These are phyloP conservation scores for Rhizopogon rudus DNA, from an alignment of 768 basidiomycete genomes.

Conservation along the genomic window DNA sequence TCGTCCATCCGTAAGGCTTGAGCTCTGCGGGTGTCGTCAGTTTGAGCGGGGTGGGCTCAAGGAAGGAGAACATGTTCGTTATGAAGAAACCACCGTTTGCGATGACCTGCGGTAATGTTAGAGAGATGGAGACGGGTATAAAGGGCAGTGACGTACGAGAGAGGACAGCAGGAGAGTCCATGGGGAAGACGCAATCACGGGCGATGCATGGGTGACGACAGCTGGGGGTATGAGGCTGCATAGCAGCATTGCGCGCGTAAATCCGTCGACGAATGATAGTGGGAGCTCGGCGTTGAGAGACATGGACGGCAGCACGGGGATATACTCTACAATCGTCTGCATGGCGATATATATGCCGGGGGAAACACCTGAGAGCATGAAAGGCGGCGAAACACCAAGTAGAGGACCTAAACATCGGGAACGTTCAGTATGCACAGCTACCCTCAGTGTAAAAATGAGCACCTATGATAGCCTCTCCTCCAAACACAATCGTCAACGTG, in stretches of 20 bases:
- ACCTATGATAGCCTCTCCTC: constrained; percentile 73
- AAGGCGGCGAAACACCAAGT: constrained; percentile 66
- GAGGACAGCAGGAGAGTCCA: constrained; percentile 75
- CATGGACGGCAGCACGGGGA: constrained; percentile 53
- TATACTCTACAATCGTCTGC: constrained; percentile 56
- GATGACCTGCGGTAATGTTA: constrained; percentile 39
- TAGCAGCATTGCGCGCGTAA: constrained; percentile 73
- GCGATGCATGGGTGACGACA: constrained; percentile 48
- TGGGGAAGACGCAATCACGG: constrained; percentile 57
- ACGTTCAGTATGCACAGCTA: neutral
- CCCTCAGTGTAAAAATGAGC: constrained; percentile 1
- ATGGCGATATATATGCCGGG: constrained; percentile 55
- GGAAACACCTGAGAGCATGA: constrained; percentile 68
- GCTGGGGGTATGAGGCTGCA: constrained; percentile 73
- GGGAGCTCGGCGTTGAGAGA: constrained; percentile 62
- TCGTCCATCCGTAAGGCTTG: constrained; percentile 79
- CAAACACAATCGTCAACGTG: constrained; percentile 66
- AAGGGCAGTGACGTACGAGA: constrained; percentile 40
- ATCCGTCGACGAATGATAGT: constrained; percentile 68
- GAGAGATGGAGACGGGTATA: neutral
- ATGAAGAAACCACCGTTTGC: constrained; percentile 84
- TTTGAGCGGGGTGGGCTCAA: constrained; percentile 63
- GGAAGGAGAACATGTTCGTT: constrained; percentile 67
- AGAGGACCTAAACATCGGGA: constrained; percentile 43
- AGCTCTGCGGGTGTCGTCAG: constrained; percentile 79